Evolutionary conservation across 257 asterid genomes (phyloP).

Genomic region (Haberlea rhodopensis): DNA sequence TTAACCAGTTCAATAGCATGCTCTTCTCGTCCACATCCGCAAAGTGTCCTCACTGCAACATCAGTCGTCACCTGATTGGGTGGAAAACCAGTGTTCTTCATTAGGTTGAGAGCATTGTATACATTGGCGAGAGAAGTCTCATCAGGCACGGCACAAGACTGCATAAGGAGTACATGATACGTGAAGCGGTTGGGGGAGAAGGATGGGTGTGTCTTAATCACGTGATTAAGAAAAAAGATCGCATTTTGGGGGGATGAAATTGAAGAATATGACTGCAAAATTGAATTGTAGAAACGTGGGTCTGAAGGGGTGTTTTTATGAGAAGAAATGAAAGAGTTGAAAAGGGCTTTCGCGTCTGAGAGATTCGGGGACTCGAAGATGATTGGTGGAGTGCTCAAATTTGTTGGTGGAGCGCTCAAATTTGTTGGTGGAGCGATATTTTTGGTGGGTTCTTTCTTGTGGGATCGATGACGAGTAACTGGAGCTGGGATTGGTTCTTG

Average conservation of each 20-base stretch:
- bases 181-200: no score
- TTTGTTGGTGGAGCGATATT: constrained; percentile 20
- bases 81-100: constrained; percentile 58
- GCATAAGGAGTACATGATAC: constrained; percentile 58
- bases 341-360: no score
- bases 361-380: constrained; percentile 55
- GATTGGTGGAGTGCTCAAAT: constrained; percentile 41
- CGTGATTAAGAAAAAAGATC: no score
- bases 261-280: no score
- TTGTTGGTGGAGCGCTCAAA: background rate
- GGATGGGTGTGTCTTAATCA: no score
- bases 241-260: no score
- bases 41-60: constrained; percentile 73
- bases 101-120: constrained; percentile 65
- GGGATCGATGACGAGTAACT: constrained; percentile 28
- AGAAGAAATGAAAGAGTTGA: no score
- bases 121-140: no score
- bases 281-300: constrained; percentile 50
- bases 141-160: constrained; percentile 59
- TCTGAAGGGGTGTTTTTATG: constrained; percentile 47
- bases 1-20: constrained; percentile 67
- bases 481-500: constrained; percentile 28
- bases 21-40: constrained; percentile 66
- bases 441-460: constrained; percentile 25
- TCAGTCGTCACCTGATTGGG: constrained; percentile 69